A percentile compares a stretch with the other conserved stretches of the same genome.
Conservation (phyloP, 257 asterid genomes). For the Mitragyna speciosa region DNA sequence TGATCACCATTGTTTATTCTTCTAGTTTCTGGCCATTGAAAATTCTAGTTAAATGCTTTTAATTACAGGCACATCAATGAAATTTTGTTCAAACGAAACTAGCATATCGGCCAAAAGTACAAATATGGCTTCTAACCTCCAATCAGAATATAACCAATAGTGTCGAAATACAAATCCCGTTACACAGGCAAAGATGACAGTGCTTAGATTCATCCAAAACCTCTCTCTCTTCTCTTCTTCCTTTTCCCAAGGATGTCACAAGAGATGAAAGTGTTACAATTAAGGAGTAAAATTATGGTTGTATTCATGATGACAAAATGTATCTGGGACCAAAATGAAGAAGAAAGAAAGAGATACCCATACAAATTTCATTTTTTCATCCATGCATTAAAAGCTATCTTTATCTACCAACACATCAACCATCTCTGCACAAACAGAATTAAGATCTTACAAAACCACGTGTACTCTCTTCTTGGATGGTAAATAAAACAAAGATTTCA, state of each 20-base stretch:
- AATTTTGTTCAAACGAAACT: background rate
- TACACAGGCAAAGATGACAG: background rate
- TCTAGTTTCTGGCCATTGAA: background rate
- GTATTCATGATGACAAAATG: background rate
- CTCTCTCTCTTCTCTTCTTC: background rate
- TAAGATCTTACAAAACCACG: background rate
- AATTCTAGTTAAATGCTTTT: background rate
- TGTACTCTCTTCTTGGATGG: background rate
- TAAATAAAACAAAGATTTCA: background rate
- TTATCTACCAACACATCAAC: background rate
- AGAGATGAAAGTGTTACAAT: background rate
- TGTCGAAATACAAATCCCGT: background rate
- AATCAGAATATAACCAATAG: background rate
- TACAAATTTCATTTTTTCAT: background rate
- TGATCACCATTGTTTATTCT: background rate
- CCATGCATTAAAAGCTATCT: background rate
- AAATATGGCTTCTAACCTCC: background rate
- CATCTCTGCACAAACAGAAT: background rate
- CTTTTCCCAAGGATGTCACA: background rate
- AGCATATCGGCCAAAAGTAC: background rate
- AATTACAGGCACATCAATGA: background rate
- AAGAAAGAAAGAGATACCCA: background rate
- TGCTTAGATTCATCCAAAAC: background rate
- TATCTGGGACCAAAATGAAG: background rate
- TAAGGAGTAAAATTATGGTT: background rate